These are phyloP conservation scores for Trichoderma sp. DNA, from an alignment of 2,329 filamentous ascomycete genomes.

Conservation along the genomic window DNA sequence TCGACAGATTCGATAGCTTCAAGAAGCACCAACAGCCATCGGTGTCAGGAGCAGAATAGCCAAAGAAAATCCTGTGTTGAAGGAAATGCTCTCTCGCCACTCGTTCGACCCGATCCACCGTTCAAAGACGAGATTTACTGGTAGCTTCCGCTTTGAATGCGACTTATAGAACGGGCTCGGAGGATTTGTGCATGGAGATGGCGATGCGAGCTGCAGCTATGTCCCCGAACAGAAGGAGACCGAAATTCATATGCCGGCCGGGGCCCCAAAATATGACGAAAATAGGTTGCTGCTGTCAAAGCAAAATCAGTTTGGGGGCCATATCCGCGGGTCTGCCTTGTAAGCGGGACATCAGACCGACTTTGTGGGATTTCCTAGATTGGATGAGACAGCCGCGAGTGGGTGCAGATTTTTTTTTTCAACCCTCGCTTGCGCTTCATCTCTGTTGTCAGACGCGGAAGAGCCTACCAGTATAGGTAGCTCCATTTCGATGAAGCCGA, in stretches of 20 bases:
- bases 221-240: not conserved
- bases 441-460: not conserved
- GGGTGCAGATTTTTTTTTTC: not conserved
- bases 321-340: not conserved
- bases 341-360: not conserved
- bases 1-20: not conserved
- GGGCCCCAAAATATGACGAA: not conserved
- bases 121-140: not conserved
- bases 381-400: not conserved
- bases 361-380: constrained; percentile 2
- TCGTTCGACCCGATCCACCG: not conserved
- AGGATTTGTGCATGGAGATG: not conserved
- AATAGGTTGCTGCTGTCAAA: not conserved
- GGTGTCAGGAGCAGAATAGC: not conserved
- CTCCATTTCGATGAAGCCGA: not conserved
- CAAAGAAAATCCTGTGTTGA: not conserved
- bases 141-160: not conserved
- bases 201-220: not conserved
- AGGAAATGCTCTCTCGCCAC: not conserved
- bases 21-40: not conserved
- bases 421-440: too few species aligned
- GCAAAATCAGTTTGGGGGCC: not conserved
- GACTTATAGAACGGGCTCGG: not conserved
- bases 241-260: not conserved
- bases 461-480: not conserved